These are phyloP conservation scores for Yarrowia yakushimensis DNA, from an alignment of 805 yeast genomes.

Conservation along the genomic window DNA sequence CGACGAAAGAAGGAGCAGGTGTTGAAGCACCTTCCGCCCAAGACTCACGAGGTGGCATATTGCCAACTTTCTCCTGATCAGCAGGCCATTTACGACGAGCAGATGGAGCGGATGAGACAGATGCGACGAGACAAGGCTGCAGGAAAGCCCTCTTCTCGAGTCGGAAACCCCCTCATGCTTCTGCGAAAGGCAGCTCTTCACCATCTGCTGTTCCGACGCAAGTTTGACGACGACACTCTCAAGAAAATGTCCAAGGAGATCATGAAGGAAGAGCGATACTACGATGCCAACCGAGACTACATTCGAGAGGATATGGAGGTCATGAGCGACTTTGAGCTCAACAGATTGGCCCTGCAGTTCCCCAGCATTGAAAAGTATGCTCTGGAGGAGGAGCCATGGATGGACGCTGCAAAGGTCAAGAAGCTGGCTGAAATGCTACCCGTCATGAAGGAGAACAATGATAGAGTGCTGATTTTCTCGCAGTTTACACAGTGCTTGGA, in stretches of 20 bases:
- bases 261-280: constrained; percentile 74
- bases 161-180: constrained; percentile 77
- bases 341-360: constrained; percentile 67
- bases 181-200: constrained; percentile 91
- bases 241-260: constrained; percentile 70
- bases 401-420: constrained; percentile 71
- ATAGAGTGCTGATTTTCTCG: constrained; percentile 78
- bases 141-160: constrained; percentile 42
- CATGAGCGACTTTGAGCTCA: constrained; percentile 88
- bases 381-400: constrained; percentile 54
- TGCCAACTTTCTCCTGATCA: constrained; percentile 56
- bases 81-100: constrained; percentile 62
- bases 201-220: constrained; percentile 74
- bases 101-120: constrained; percentile 43
- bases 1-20: constrained; percentile 92
- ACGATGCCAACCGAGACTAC: constrained; percentile 68
- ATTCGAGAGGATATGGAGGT: constrained; percentile 93
- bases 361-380: constrained; percentile 52
- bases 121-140: constrained; percentile 28
- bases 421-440: constrained; percentile 57
- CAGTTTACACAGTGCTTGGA: constrained; percentile 91
- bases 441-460: constrained; percentile 51
- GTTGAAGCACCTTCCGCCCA: constrained; percentile 79
- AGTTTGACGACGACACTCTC: constrained; percentile 55
- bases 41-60: constrained; percentile 57